phyloP scores from a whole-genome alignment of 179 eudicot species.

The Nepenthes alata region DNA sequence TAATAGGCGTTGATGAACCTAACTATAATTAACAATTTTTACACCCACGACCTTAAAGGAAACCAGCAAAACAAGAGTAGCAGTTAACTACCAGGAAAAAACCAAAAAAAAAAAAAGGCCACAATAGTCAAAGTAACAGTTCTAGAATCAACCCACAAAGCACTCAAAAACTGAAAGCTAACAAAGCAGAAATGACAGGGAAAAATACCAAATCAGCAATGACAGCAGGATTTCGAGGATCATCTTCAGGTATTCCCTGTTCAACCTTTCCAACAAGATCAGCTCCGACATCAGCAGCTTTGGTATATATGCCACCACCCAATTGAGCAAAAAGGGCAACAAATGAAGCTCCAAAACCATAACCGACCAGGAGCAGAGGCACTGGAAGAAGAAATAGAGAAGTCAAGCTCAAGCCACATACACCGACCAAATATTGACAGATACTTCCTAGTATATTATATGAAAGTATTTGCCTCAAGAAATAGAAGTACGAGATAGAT shows the following conservation, averaged over 20 bases:
- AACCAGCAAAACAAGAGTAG: too few species aligned
- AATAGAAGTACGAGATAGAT: too few species aligned
- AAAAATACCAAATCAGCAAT: conserved; percentile 89
- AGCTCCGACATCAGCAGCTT: conserved; percentile 99
- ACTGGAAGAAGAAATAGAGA: conserved; percentile 29
- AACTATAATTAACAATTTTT: too few species aligned
- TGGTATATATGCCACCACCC: conserved; percentile 99
- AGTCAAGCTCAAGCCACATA: conserved; percentile 3
- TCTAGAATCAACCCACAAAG: too few species aligned
- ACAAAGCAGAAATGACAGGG: conserved; percentile 3
- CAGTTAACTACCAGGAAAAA: too few species aligned
- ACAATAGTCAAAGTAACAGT: too few species aligned
- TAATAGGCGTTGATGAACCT: too few species aligned
- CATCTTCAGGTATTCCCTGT: conserved; percentile 99
- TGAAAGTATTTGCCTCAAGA: too few species aligned
- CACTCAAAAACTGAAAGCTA: neutral
- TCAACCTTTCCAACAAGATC: conserved; percentile 99
- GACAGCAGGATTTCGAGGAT: conserved; percentile 99
- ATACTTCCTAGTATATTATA: too few species aligned
- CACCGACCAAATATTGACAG: too few species aligned
- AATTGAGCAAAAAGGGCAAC: conserved; percentile 98
- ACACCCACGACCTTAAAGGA: too few species aligned
- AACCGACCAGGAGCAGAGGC: conserved; percentile 99
- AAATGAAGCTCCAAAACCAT: conserved; percentile 98
- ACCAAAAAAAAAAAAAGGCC: too few species aligned